Evolutionary conservation across 371 early-diverging fungal genomes (phyloP), one percentile per base, ranked within the genome.

Genomic region (Mortierella sp.): DNA sequence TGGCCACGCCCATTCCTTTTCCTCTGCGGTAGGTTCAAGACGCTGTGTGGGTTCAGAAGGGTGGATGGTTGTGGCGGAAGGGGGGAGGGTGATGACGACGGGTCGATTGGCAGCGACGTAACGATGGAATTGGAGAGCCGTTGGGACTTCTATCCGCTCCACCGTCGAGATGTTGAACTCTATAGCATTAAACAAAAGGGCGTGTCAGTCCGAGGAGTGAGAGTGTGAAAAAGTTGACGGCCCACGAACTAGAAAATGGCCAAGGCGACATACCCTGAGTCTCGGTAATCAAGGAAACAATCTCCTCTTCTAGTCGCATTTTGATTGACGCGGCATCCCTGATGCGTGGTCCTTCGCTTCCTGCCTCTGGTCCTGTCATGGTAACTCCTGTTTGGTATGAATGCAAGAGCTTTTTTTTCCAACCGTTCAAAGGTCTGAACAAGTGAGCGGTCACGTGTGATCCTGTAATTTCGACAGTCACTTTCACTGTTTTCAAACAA

Each of bases 1-100:
- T 6, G 93, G 92, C 95, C 95, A 96, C 52, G 91, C 45, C 87
- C 87, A 86, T n/a, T 68, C 55, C 45, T 72, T 38, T 5, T 78
- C 80, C 31, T 73, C 55, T 31, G 54, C 24, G 0, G 82, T 47
- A 19, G 81, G 77, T 1, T 75, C 74, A 21, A 75, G 73, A 68
- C 79, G 86, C 34, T 68, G 68, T 24, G 65, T 72, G 72, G 80
- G 70, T 16, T 73, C 80, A 24, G 68, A 24, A 4, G 68, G 68
- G 16, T 71, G 77, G 38, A 76, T 14, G 2, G 82, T 80, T 26
- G 79, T 79, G 52, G 74, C 52, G 8, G 73, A 44, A 31, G 75
- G 63, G 26, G 76, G 82, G 78, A 89, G 81, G 9, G 77, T 50
- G 73, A 92, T 84, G 48, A 92, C 77, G 42, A 88, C 89, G 7